Base-by-base conservation (phyloP, 2,329 filamentous ascomycete genomes). In the Aulographum hederae region DNA sequence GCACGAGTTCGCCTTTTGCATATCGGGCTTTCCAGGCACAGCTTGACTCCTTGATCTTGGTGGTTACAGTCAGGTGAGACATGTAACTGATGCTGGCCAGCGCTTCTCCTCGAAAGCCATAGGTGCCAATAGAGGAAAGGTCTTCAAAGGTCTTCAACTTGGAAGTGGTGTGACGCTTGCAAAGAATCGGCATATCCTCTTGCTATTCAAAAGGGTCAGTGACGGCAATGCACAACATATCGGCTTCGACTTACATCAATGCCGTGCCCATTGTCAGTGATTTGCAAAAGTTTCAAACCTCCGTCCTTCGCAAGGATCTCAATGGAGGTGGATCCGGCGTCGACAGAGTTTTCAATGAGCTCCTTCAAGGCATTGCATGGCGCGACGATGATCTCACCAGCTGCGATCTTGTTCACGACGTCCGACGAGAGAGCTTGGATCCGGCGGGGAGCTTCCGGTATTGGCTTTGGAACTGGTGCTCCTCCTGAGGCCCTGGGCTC, bases 1-100 rank as follows among this genome's bases (percentile, higher is more conserved):
- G 75, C 5, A 71, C 68, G 28, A 95, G 65, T 41, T 74, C 80
- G 11, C 89, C 86, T 47, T 80, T 75, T 14, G 78, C 70, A 48
- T 93, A 98, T 41, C 80, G 73, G 15, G 85, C 85, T 48, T 80
- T 75, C 79, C 80, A 98, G 12, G 89, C 89, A 53, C 82, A 79
- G 42, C 72, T 75, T 0, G 85, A 92, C 27, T 82, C 74, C 36
- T 78, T 77, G 1, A 85, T 95, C 51, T 84, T 91, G 5, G 91
- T 98, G 2, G 86, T 95, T 27, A 98, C 82, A 3, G 77, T 82
- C 15, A 98, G 65, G 58, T 98, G 91, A 20, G 91, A 86, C 44
- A 98, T 94, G 50, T 98, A 89, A 48, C 86, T 95, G 51, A 98
- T 98, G 55, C 89, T 95, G 11, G 89, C 89, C 33, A 98, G 59